Percentiles rank a stretch among this genome's conserved stretches.
Conservation (phyloP, 2,329 filamentous ascomycete species). For the Neodidymelliopsis sp. region DNA sequence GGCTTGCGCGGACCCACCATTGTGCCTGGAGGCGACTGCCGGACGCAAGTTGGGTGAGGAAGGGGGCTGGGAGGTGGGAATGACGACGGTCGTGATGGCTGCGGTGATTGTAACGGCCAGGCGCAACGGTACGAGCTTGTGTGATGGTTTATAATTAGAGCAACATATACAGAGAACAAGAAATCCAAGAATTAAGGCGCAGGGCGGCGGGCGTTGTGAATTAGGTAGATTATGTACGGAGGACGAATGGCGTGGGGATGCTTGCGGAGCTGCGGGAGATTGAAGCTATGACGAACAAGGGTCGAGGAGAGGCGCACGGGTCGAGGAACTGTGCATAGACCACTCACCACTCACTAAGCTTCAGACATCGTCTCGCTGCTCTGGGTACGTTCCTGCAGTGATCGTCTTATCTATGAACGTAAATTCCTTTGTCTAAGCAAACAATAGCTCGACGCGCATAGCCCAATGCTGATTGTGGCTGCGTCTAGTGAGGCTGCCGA, state of each 20-base stretch:
- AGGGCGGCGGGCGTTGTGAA: slow-evolving; percentile 3
- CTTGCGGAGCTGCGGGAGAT: slow-evolving; percentile 33
- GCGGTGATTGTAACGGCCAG: slow-evolving; percentile 1
- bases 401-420: too few relatives aligned
- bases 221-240: slow-evolving; percentile 18
- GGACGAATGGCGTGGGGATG: slow-evolving; percentile 31
- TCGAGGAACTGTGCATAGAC: slow-evolving; percentile 1
- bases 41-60: slow-evolving; percentile 12
- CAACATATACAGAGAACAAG: slow-evolving; percentile 16
- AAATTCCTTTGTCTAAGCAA: too few relatives aligned
- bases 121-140: too few relatives aligned
- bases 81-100: background rate
- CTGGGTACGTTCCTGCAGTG: too few relatives aligned
- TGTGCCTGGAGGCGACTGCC: slow-evolving; percentile 38
- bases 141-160: background rate
- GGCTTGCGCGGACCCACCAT: slow-evolving; percentile 65
- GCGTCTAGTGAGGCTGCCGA: slow-evolving; percentile 9
- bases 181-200: slow-evolving; percentile 1
- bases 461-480: slow-evolving; percentile 12
- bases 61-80: slow-evolving; percentile 2
- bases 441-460: too few relatives aligned
- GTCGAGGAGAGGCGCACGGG: slow-evolving; percentile 22
- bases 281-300: slow-evolving; percentile 36
- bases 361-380: too few relatives aligned
- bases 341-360: slow-evolving; percentile 4